Base-by-base conservation (phyloP, 2,329 filamentous ascomycete genomes). In the Ceratocystis harringtonii region DNA sequence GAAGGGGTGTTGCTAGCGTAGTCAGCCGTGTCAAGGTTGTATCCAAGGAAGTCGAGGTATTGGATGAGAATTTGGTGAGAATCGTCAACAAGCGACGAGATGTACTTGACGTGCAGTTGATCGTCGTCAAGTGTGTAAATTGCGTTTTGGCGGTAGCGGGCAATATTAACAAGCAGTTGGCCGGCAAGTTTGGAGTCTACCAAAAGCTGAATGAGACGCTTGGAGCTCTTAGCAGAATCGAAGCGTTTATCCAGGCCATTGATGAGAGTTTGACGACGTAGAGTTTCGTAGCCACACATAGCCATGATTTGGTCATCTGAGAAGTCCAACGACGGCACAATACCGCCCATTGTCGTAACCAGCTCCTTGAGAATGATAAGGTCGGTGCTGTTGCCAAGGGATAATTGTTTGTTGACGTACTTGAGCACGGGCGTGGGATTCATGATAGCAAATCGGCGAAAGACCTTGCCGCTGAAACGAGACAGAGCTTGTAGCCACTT, bases 401-500 rank as follows among this genome's bases (percentile, higher is more conserved):
- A 82, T 4, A 99, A 82, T 73, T 96, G 91, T 68, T 90, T 82
- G 60, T 90, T 87, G 69, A 97, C 89, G 73, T 96, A 97, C 74
- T 92, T 89, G 62, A 99, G 79, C 19, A 99, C 83, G 0, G 94
- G 92, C 0, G 85, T 85, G 0, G 90, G 85, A 70, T 94, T 88
- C 79, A 97, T 87, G 69, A 88, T 83, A 19, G 86, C 82, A 73
- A 96, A 96, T 61, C 90, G 85, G 71, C 88, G 87, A 74, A 95
- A 97, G 1, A 95, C 88, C 72, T 89, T 88, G 25, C 92, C 94
- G 52, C 92, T 88, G 74, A 99, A 97, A n/a, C 83, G 84, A 8
- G 94, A 90, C 64, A 97, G 78, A 15, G 92, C 90, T 73, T 92
- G 87, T 25, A 99, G 79, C 95, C 95, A 99, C 71, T 87, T 85